Evolutionary conservation across 163 green algal genomes (phyloP), one percentile per base, ranked within the genome.

Genomic region (Volvox carteri): DNA sequence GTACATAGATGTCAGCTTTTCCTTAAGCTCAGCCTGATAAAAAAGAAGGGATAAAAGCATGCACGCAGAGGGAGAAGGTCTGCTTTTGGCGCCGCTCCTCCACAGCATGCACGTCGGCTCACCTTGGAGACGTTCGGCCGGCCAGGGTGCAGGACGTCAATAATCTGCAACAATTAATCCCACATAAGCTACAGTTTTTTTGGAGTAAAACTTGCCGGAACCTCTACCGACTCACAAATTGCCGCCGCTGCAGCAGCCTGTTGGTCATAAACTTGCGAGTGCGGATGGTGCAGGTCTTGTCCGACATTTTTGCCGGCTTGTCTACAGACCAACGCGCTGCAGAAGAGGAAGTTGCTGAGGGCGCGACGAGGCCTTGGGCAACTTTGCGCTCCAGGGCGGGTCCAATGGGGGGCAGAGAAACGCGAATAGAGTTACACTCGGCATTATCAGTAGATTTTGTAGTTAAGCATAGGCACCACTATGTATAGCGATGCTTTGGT

Each of bases 231-330:
- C 95, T 95, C 89, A 99, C 98, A 86, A 99, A 99, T 93, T 99
- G 98, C 87, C 95, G 94, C 41, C 98, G 90, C 60, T 92, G 78
- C 54, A 99, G 95, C 80, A 99, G 96, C 70, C 95, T 90, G 95
- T 99, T 99, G 33, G 95, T 99, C 95, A 99, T 99, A 85, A 99
- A 99, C 96, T 99, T 99, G 86, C 98, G 94, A 52, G 98, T 99
- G 41, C 98, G 93, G 88, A 99, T 95, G 68, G 97, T 99, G 94
- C 95, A 98, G 12, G 95, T 95, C 92, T 98, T 99, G 70, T 97
- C 95, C 78, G 93, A 90, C 96, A 98, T 98, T 84, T 90, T 94
- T 72, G 78, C 58, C 77, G 77, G 77, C 77, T 85, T 73, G 35
- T 56, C 77, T 85, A 85, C 52, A 85, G 50, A 85, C 77, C 77